Evolutionary conservation across 2,329 filamentous ascomycete genomes (phyloP).

Genomic region (Simplicillium sp.): DNA sequence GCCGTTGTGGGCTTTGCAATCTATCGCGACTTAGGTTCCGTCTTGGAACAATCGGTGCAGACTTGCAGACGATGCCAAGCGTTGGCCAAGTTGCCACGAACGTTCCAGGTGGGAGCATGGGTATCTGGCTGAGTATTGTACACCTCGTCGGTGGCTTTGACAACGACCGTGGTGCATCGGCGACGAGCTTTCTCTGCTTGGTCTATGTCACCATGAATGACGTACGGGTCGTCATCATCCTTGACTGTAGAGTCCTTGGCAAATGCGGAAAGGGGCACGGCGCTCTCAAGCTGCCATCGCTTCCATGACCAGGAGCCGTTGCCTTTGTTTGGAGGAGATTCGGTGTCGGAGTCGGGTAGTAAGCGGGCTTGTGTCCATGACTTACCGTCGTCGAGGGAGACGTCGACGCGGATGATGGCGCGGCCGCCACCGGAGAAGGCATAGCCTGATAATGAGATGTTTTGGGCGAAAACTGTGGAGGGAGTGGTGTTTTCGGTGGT

Average conservation of each 20-base stretch:
- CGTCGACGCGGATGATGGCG: conserved; percentile 56
- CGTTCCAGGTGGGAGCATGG: conserved; percentile 51
- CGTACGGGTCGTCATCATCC: background rate
- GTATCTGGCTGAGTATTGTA: conserved; percentile 59
- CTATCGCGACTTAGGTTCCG: no score
- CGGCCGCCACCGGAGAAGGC: conserved; percentile 60
- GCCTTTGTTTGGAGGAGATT: conserved; percentile 23
- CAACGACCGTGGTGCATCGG: conserved; percentile 42
- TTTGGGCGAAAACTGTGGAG: conserved; percentile 6
- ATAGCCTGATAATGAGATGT: conserved; percentile 46
- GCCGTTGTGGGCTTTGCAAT: no score
- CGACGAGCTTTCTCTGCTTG: conserved; percentile 10
- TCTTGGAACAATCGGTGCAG: conserved; percentile 18
- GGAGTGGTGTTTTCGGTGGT: background rate
- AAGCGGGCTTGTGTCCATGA: conserved; percentile 57
- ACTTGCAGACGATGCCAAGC: conserved; percentile 52
- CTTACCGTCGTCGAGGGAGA: conserved; percentile 52
- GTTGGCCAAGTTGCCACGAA: conserved; percentile 56
- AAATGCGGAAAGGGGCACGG: conserved; percentile 26
- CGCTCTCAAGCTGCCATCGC: conserved; percentile 48
- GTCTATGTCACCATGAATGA: conserved; percentile 3
- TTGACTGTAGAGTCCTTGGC: conserved; percentile 2
- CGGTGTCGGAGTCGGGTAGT: conserved; percentile 34
- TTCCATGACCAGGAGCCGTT: conserved; percentile 54
- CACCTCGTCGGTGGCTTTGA: conserved; percentile 56